A percentile compares a stretch with the other conserved stretches of the same genome.
phyloP scores from a whole-genome alignment of 805 yeast species.

The Ogataea nonfermentans region DNA sequence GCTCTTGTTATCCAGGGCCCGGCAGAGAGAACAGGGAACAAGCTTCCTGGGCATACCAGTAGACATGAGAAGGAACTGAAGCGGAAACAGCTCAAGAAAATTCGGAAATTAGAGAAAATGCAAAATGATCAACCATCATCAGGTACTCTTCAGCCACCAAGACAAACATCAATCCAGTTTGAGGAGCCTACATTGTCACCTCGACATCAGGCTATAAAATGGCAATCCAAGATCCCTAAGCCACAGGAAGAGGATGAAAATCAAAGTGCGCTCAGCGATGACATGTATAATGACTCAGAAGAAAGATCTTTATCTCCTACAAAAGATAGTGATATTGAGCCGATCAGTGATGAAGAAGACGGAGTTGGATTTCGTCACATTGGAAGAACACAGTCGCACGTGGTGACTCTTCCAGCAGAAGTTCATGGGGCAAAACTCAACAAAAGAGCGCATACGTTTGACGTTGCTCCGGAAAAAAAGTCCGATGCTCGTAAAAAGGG shows the following conservation, averaged over 20 bases:
- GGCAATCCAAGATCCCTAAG: not conserved
- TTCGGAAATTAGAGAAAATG: constrained; percentile 15
- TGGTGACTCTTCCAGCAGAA: constrained; percentile 32
- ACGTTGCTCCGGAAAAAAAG: constrained; percentile 25
- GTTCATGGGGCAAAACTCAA: constrained; percentile 29
- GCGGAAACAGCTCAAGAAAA: constrained; percentile 23
- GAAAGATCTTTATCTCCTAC: not conserved
- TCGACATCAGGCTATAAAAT: not conserved
- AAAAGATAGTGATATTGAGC: constrained; percentile 19
- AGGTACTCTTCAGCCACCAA: constrained; percentile 1
- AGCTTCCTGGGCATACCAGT: constrained; percentile 23
- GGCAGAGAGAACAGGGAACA: constrained; percentile 54
- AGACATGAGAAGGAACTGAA: constrained; percentile 20
- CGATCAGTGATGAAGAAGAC: constrained; percentile 10
- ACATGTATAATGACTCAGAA: constrained; percentile 18
- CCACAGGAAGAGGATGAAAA: constrained; percentile 12
- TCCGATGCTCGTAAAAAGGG: constrained; percentile 12
- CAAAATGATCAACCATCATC: constrained; percentile 1
- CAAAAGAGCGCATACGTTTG: constrained; percentile 50
- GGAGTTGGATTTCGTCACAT: constrained; percentile 16
- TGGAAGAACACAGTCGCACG: constrained; percentile 26
- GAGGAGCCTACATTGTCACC: constrained; percentile 15
- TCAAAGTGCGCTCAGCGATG: constrained; percentile 26
- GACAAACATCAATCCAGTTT: constrained; percentile 22
- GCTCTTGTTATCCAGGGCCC: constrained; percentile 79